Percentiles rank a stretch among this genome's conserved stretches.
Evolutionary conservation across 768 basidiomycete genomes (phyloP).

Genomic region (Lactarius indigo): DNA sequence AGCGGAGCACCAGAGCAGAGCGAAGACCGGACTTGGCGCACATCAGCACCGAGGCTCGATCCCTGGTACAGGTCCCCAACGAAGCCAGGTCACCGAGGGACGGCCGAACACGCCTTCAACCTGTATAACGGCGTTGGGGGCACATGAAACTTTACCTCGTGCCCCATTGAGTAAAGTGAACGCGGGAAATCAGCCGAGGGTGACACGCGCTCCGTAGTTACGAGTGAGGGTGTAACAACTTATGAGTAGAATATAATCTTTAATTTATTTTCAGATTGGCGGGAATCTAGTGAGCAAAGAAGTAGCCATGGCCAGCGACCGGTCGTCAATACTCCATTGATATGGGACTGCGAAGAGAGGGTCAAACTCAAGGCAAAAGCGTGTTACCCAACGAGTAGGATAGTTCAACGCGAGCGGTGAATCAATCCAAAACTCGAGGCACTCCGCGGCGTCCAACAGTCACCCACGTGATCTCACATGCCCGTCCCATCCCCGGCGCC

Average conservation of each 20-base stretch:
- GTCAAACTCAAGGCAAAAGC: conserved; percentile 20
- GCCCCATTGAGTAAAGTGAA: conserved; percentile 22
- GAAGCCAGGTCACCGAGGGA: conserved; percentile 9
- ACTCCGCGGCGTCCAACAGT: conserved; percentile 19
- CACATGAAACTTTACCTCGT: conserved; percentile 21
- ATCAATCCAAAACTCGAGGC: conserved; percentile 7
- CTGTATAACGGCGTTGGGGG: conserved; percentile 23
- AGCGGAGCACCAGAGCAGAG: conserved; percentile 12
- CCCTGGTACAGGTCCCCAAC: conserved; percentile 21
- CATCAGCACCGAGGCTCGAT: conserved; percentile 24
- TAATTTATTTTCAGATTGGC: neutral
- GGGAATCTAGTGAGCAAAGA: neutral
- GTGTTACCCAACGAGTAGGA: conserved; percentile 19
- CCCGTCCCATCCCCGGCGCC: neutral
- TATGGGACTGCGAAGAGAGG: neutral
- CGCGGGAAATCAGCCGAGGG: conserved; percentile 15
- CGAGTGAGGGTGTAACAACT: neutral
- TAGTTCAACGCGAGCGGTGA: conserved; percentile 20
- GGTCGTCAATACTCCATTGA: conserved; percentile 6
- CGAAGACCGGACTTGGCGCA: conserved; percentile 25
- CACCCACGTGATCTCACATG: neutral
- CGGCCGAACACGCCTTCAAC: conserved; percentile 22
- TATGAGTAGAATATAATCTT: neutral
- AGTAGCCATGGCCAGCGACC: conserved; percentile 6
- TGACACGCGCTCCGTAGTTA: conserved; percentile 10